Percentiles rank a stretch among this genome's conserved stretches.
Evolutionary conservation across 108 stramenopile species (phyloP).

Genomic region (Cylindrotheca closterium): DNA sequence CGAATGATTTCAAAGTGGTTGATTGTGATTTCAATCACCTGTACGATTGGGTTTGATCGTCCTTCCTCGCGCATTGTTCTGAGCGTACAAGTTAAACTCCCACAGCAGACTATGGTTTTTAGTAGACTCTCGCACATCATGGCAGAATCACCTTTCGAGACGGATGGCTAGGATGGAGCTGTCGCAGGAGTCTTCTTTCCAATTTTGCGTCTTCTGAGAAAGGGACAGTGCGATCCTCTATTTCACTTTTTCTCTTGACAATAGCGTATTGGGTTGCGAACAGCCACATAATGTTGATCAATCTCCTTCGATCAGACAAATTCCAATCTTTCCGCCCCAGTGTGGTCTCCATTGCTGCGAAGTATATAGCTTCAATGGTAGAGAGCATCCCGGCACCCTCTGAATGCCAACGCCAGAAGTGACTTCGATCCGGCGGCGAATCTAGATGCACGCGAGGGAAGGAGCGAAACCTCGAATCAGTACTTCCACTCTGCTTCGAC

Average conservation of each 20-base stretch:
- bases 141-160: no score
- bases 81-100: no score
- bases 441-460: conserved; percentile 70
- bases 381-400: conserved; percentile 67
- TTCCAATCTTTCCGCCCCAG: conserved; percentile 15
- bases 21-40: no score
- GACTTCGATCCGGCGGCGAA: conserved; percentile 47
- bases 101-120: no score
- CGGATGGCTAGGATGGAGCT: neutral
- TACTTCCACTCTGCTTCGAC: conserved; percentile 33
- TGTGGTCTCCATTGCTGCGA: conserved; percentile 56
- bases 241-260: conserved; percentile 32
- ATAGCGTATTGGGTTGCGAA: conserved; percentile 68
- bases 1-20: neutral
- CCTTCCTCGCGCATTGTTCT: no score
- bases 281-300: conserved; percentile 68
- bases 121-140: no score
- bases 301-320: conserved; percentile 15
- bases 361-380: conserved; percentile 81
- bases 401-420: conserved; percentile 85
- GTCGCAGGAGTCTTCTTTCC: conserved; percentile 8
- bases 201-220: conserved; percentile 63
- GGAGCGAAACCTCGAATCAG: conserved; percentile 27
- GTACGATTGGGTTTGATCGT: no score
- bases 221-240: conserved; percentile 28